Evolutionary conservation across 2,329 filamentous ascomycete species (phyloP), one percentile per base, ranked within the genome.

Genomic region (Daldinia sp.): DNA sequence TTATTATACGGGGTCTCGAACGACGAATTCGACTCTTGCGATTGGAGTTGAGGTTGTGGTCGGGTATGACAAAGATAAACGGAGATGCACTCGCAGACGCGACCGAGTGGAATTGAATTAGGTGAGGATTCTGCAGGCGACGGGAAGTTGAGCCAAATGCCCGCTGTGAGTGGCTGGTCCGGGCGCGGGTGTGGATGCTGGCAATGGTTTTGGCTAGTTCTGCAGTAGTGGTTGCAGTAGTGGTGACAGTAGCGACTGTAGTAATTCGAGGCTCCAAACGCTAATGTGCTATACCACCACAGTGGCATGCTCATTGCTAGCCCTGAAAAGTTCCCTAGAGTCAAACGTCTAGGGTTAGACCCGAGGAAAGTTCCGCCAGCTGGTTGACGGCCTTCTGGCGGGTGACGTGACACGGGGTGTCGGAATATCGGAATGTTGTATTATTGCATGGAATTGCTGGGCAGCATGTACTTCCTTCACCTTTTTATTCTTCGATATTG

Each of bases 221-320:
- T 23, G 29, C 9, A 17, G 37, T 41, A 15, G 13, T 5, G 37
- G 37, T 41, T 32, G 29, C 29, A 32, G 3, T 30, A 11, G 1
- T 43, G 8, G n/a, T 11, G 17, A 17, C 23, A 23, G 17, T 23
- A 21, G 7, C 41, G 23, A 25, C 43, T 34, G 47, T 23, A 58
- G 41, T 49, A 63, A 54, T 51, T 60, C 48, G 45, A 58, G 58
- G 19, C 55, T 52, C 56, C 48, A 39, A 63, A 53, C 52, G 25
- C 59, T 66, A 61, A 65, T 32, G 53, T 45, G 27, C 54, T 27
- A 58, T 48, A 56, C 60, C 51, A 56, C 60, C 53, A 37, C 63
- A 58, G 52, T 61, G 58, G 59, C 45, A 49, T 63, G 37, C 60
- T 64, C 64, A 64, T 64, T n/a, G 59, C 62, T 68, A 56, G 51